These are phyloP conservation scores for Verticillium klebahnii DNA, from an alignment of 2,329 filamentous ascomycete genomes.

Conservation along the genomic window DNA sequence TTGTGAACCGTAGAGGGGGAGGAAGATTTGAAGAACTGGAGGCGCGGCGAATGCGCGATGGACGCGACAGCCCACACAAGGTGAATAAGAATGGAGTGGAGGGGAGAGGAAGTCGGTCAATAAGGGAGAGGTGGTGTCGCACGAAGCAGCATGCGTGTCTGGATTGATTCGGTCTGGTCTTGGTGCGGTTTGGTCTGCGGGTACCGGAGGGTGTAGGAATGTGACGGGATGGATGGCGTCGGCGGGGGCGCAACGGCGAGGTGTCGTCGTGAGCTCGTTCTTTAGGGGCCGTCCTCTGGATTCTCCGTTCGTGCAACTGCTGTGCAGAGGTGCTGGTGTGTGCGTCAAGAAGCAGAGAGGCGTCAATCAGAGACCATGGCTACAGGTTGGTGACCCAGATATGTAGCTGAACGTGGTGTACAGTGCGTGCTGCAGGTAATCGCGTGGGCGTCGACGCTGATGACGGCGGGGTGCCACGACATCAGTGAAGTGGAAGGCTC, in stretches of 20 bases:
- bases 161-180: background rate
- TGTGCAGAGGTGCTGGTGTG: background rate
- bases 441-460: background rate
- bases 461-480: background rate
- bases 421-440: background rate
- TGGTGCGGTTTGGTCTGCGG: background rate
- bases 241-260: background rate
- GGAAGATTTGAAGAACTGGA: background rate
- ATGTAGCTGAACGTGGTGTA: background rate
- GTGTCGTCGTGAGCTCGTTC: background rate
- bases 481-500: background rate
- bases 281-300: background rate
- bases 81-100: background rate
- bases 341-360: background rate
- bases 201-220: background rate
- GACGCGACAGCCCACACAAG: background rate
- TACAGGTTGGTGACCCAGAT: background rate
- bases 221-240: background rate
- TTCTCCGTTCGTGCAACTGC: background rate
- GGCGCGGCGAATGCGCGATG: background rate
- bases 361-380: background rate
- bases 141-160: background rate
- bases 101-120: background rate
- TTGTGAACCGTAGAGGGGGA: background rate
- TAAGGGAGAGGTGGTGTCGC: background rate